These are phyloP conservation scores for Fusarium secorum DNA, from an alignment of 2,329 filamentous ascomycete species.

Conservation along the genomic window DNA sequence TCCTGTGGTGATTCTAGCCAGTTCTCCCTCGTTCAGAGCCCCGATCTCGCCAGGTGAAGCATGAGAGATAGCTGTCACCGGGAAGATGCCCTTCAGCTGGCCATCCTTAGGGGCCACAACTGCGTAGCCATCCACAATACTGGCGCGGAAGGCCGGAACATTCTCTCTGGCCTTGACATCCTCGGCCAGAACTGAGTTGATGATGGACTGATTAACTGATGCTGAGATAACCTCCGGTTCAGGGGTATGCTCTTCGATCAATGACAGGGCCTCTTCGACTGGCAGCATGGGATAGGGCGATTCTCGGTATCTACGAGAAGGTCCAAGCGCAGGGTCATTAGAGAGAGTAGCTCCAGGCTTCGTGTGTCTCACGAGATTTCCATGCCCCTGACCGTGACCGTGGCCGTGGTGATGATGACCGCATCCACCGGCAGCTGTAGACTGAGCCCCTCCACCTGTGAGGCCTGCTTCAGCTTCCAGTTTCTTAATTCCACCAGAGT, in stretches of 20 bases:
- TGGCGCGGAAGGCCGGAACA: constrained; percentile 92
- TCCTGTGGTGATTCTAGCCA: constrained; percentile 93
- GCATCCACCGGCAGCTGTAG: constrained; percentile 49
- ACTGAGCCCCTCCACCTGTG: constrained; percentile 42
- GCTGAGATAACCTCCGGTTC: constrained; percentile 62
- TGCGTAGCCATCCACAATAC: constrained; percentile 97
- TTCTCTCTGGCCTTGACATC: constrained; percentile 81
- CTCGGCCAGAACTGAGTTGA: constrained; percentile 82
- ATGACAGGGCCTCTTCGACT: constrained; percentile 78
- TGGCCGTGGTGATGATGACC: constrained; percentile 62
- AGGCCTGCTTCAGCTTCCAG: constrained; percentile 85
- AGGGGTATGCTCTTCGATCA: constrained; percentile 79
- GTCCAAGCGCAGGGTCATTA: constrained; percentile 67
- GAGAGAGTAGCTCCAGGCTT: constrained; percentile 65
- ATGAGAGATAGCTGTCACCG: constrained; percentile 86
- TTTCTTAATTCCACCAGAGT: constrained; percentile 81
- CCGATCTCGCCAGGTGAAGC: constrained; percentile 76
- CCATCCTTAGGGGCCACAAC: constrained; percentile 71
- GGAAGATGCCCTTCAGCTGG: constrained; percentile 79
- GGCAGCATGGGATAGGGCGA: constrained; percentile 94
- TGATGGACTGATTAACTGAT: constrained; percentile 70
- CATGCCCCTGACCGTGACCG: constrained; percentile 67
- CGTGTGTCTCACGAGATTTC: constrained; percentile 76
- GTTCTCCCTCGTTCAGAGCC: constrained; percentile 73
- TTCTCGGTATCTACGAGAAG: constrained; percentile 76